Evolutionary conservation across 2,329 filamentous ascomycete species (phyloP).

Genomic region (Colletotrichum shisoi): DNA sequence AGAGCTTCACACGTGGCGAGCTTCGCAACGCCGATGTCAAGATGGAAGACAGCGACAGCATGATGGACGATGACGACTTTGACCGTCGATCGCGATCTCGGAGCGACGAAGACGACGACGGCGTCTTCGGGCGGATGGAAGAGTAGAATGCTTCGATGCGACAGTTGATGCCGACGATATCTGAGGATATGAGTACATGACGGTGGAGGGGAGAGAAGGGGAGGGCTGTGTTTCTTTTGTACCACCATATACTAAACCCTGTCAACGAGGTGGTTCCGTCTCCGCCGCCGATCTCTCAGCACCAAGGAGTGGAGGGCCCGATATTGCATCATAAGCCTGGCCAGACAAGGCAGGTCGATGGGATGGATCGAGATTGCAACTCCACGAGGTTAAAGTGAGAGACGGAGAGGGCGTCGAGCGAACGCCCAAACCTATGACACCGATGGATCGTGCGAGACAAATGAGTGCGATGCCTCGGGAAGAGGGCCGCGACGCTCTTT

Average conservation of each 20-base stretch:
- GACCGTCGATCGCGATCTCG: constrained; percentile 68
- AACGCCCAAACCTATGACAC: constrained; percentile 53
- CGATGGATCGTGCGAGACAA: constrained; percentile 42
- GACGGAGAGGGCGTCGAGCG: constrained; percentile 70
- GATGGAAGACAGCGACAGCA: constrained; percentile 72
- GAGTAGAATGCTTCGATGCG: constrained; percentile 61
- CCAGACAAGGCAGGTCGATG: constrained; percentile 32
- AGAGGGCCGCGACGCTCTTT: constrained; percentile 32
- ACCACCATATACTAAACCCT: constrained; percentile 53
- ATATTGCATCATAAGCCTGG: constrained; percentile 41
- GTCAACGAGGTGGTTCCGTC: constrained; percentile 64
- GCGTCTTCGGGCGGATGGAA: constrained; percentile 96
- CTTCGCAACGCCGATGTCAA: constrained; percentile 67
- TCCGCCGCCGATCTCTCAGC: constrained; percentile 70
- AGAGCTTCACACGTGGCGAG: constrained; percentile 71
- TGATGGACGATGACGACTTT: constrained; percentile 72
- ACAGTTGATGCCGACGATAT: constrained; percentile 37
- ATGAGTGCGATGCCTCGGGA: constrained; percentile 33
- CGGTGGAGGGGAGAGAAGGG: constrained; percentile 42
- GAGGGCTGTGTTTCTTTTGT: constrained; percentile 58
- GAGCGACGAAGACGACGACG: constrained; percentile 90
- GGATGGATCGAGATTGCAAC: constrained; percentile 52
- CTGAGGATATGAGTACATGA: constrained; percentile 39
- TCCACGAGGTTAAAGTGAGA: constrained; percentile 78
- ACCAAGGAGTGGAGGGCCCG: constrained; percentile 71